Evolutionary conservation across 2,329 filamentous ascomycete genomes (phyloP).

Genomic region (Emericellopsis cladophorae): DNA sequence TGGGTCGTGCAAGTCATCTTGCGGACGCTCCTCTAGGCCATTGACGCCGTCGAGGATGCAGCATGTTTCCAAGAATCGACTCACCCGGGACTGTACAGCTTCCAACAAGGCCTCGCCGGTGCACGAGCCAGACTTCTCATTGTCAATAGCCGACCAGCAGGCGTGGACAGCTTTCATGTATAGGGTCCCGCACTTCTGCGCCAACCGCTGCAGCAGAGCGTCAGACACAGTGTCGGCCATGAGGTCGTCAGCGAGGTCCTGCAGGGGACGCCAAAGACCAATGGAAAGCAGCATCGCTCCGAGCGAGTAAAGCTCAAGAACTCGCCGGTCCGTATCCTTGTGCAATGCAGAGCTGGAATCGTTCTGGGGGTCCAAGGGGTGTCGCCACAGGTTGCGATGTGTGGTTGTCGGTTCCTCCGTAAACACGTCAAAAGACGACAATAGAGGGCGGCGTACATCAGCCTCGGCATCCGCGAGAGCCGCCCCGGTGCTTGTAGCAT

Average conservation of each 20-base stretch:
- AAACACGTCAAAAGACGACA: slow-evolving; percentile 68
- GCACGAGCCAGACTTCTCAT: slow-evolving; percentile 34
- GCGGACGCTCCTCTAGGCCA: slow-evolving; percentile 39
- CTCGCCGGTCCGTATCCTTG: slow-evolving; percentile 39
- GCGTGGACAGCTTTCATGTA: slow-evolving; percentile 65
- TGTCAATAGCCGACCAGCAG: slow-evolving; percentile 59
- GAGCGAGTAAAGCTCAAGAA: slow-evolving; percentile 59
- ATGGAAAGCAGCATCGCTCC: slow-evolving; percentile 63
- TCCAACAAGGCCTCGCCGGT: slow-evolving; percentile 38
- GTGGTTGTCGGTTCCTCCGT: slow-evolving; percentile 11
- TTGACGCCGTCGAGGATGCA: slow-evolving; percentile 45
- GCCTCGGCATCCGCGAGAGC: slow-evolving; percentile 29
- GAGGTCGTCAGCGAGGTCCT: slow-evolving; percentile 30
- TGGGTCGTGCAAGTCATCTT: slow-evolving; percentile 28
- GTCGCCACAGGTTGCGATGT: slow-evolving; percentile 29
- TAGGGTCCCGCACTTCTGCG: slow-evolving; percentile 56
- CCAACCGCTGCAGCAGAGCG: slow-evolving; percentile 48
- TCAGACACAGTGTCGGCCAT: slow-evolving; percentile 42
- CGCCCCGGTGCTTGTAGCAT: slow-evolving; percentile 10
- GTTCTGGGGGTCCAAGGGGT: slow-evolving; percentile 48
- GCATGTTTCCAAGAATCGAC: slow-evolving; percentile 48
- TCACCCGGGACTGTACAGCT: slow-evolving; percentile 39
- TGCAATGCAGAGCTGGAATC: slow-evolving; percentile 33
- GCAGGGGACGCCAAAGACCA: slow-evolving; percentile 61
- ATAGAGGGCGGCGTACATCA: slow-evolving; percentile 54